These are phyloP conservation scores for Fusarium napiforme DNA, from an alignment of 2,329 filamentous ascomycete species.

Conservation along the genomic window DNA sequence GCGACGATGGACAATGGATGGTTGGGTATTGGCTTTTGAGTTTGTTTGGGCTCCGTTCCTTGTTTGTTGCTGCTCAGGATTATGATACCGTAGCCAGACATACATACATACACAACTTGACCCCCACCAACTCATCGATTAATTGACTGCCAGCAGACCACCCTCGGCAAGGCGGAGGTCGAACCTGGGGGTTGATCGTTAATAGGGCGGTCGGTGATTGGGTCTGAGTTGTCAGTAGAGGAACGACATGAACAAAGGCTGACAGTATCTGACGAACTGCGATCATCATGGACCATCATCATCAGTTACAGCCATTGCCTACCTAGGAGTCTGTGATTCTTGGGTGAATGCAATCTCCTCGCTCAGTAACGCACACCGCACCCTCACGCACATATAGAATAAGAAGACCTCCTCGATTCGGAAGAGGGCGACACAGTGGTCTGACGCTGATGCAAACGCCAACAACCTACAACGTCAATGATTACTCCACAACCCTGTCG, in stretches of 20 bases:
- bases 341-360: neutral
- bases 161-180: conserved; percentile 16
- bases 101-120: neutral
- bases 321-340: neutral
- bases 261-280: conserved; percentile 21
- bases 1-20: neutral
- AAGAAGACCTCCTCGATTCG: neutral
- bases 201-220: conserved; percentile 21
- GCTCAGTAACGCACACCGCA: neutral
- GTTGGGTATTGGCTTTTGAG: conserved; percentile 7
- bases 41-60: conserved; percentile 10
- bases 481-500: conserved; percentile 34
- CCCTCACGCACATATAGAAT: neutral
- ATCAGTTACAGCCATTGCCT: conserved; percentile 6
- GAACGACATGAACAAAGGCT: conserved; percentile 21
- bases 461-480: conserved; percentile 28
- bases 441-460: conserved; percentile 43
- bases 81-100: neutral
- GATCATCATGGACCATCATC: neutral
- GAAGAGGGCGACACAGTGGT: conserved; percentile 37
- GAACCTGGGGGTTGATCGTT: conserved; percentile 17
- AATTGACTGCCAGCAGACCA: conserved; percentile 17
- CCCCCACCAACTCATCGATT: conserved; percentile 25
- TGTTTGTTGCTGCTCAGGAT: neutral
- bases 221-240: conserved; percentile 1